phyloP scores from a whole-genome alignment of 1,139 yeast genomes.

The Taiozyma onychis region DNA sequence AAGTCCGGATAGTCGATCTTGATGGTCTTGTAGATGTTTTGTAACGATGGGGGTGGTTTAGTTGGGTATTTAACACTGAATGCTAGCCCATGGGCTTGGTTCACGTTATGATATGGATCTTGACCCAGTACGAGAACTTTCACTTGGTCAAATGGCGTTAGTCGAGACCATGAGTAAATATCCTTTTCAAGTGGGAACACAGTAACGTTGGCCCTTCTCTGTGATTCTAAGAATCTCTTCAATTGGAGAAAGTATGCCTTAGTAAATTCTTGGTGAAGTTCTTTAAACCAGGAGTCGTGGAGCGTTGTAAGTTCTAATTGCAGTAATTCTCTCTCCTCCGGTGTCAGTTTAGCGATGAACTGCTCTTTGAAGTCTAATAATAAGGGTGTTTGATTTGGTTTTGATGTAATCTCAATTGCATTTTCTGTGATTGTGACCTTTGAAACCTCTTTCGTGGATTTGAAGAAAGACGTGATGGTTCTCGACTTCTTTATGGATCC shows the following conservation, averaged over 20 bases:
- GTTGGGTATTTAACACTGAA: conserved; percentile 85
- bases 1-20: conserved; percentile 71
- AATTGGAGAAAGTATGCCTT: conserved; percentile 81
- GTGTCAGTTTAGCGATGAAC: conserved; percentile 51
- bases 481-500: background rate
- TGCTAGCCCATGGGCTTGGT: conserved; percentile 96
- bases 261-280: conserved; percentile 64
- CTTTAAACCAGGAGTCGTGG: conserved; percentile 74
- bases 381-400: background rate
- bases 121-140: conserved; percentile 87
- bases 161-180: conserved; percentile 90
- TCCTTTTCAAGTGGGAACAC: conserved; percentile 75
- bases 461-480: background rate
- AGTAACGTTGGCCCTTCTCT: conserved; percentile 28
- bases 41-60: conserved; percentile 83
- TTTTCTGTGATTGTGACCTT: background rate
- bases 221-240: conserved; percentile 48
- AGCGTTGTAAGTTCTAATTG: conserved; percentile 63
- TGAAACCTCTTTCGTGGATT: background rate
- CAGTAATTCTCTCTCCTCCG: conserved; percentile 50
- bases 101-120: conserved; percentile 90
- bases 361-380: conserved; percentile 13
- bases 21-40: conserved; percentile 80
- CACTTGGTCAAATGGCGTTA: conserved; percentile 71
- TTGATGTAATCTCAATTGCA: background rate